Percentiles rank a stretch among this genome's conserved stretches.
phyloP scores from a whole-genome alignment of 192 early-diverging fungal species.

The Rhizoclosmatium sp. region DNA sequence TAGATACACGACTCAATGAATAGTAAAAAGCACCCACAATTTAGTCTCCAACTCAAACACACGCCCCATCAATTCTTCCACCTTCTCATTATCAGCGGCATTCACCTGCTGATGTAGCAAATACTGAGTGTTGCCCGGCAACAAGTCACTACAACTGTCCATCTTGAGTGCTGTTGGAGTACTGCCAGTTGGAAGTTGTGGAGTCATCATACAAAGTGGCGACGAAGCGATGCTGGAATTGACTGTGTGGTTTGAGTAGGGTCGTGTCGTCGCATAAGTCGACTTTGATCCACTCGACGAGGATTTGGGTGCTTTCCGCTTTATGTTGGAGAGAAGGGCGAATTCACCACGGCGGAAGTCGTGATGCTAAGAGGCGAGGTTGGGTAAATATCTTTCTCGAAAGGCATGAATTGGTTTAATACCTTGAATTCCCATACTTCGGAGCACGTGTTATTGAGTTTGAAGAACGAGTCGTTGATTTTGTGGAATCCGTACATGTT shows the following conservation, averaged over 20 bases:
- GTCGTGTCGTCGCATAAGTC: conserved; percentile 22
- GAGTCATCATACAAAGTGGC: conserved; percentile 19
- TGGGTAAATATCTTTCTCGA: conserved; percentile 7
- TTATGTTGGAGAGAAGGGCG: conserved; percentile 46
- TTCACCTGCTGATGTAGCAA: not conserved
- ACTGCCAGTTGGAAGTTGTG: not conserved
- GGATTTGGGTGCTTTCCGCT: conserved; percentile 49
- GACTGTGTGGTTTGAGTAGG: conserved; percentile 1
- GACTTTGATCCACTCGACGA: not conserved
- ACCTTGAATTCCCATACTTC: conserved; percentile 56
- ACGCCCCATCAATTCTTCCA: conserved; percentile 20
- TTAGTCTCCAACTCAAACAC: conserved; percentile 46
- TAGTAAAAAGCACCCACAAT: conserved; percentile 31
- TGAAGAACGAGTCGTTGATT: conserved; percentile 48
- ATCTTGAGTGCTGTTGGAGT: not conserved
- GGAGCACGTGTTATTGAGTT: conserved; percentile 41
- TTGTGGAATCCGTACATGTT: conserved; percentile 60
- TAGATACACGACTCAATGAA: not conserved
- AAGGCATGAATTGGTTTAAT: not conserved
- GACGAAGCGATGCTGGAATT: conserved; percentile 11
- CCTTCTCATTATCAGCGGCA: conserved; percentile 17
- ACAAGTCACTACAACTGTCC: conserved; percentile 17
- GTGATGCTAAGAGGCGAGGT: conserved; percentile 51
- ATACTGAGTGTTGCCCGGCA: not conserved
- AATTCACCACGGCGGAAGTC: conserved; percentile 48